Evolutionary conservation across 768 basidiomycete species (phyloP), one percentile per base, ranked within the genome.

Genomic region (Leccinum sublutescens): DNA sequence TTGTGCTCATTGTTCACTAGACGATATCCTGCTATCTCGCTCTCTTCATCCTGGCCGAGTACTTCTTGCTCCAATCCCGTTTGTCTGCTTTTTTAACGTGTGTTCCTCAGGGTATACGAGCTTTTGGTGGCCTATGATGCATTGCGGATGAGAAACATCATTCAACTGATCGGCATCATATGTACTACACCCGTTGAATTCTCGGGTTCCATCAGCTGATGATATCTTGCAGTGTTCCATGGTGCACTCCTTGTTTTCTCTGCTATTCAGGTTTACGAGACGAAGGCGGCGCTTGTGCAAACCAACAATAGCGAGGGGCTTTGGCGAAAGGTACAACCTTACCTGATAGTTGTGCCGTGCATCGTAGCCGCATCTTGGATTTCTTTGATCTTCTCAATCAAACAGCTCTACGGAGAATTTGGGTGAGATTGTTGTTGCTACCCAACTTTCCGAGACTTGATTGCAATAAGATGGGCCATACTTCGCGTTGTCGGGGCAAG

Each of bases 401-500:
- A 81, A 63, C 75, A 85, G 64, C 80, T 94, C 5, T 93, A 86
- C 64, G 79, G 76, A 48, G 92, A 94, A 73, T 94, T 94, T 68
- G 91, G 92, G 91, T 92, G 69, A 55, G 86, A 6, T 57, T 8
- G 5, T 50, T 47, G 31, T 57, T 50, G 43, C 12, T 58, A 17
- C 34, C 10, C 5, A 25, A 27, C 49, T 10, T 43, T 15, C 4
- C 12, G 21, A 55, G 15, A n/a, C 14, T 54, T 62, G 49, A 64
- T 58, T 52, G 49, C 56, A 10, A 53, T 53, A 61, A 93, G 91
- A 48, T 93, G 93, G 93, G 91, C 90, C 40, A 89, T 94, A 68
- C 93, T 94, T 78, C 92, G 92, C 67, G 85, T 89, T 38, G 90
- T 93, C 21, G 91, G 91, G 29, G 93, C 91, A 36, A 90, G 92